These are phyloP conservation scores for Pythium pyrilobum DNA, from an alignment of 352 stramenopile species.

Conservation along the genomic window DNA sequence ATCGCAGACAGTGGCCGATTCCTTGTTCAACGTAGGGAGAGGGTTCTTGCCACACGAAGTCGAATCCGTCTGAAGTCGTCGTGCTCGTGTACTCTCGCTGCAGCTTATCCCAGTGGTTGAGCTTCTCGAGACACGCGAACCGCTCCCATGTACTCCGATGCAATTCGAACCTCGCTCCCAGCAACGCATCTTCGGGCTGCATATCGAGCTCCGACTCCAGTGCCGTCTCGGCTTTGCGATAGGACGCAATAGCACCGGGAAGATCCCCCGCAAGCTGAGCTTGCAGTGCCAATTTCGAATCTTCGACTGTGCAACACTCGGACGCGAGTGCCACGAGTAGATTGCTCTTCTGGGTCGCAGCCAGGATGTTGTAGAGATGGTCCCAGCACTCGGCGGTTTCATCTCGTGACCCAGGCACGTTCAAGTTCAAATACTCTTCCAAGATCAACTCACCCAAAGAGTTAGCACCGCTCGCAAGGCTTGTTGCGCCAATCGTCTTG, in stretches of 20 bases:
- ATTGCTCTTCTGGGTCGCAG: conserved; percentile 58
- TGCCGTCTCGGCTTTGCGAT: conserved; percentile 58
- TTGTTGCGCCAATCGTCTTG: conserved; percentile 41
- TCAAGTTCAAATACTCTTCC: conserved; percentile 52
- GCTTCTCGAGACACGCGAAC: conserved; percentile 47
- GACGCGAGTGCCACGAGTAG: conserved; percentile 55
- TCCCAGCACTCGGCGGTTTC: conserved; percentile 42
- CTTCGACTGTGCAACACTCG: conserved; percentile 40
- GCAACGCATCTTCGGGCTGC: conserved; percentile 20
- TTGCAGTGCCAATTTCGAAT: conserved; percentile 56
- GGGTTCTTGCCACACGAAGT: conserved; percentile 50
- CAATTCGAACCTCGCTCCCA: conserved; percentile 34
- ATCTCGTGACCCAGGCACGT: conserved; percentile 15
- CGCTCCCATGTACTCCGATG: conserved; percentile 61
- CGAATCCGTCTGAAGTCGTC: conserved; percentile 12
- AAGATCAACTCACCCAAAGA: conserved; percentile 56
- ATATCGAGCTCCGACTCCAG: conserved; percentile 38
- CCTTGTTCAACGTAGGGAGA: conserved; percentile 68
- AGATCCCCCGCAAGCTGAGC: conserved; percentile 66
- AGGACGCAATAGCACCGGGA: conserved; percentile 57
- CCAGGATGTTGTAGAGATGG: conserved; percentile 69
- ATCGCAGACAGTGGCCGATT: conserved; percentile 44
- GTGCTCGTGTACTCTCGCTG: conserved; percentile 30
- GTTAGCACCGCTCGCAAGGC: conserved; percentile 52
- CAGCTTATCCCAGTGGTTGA: conserved; percentile 72